Evolutionary conservation across 148 eudicot species (phyloP), one percentile per base, ranked within the genome.

Genomic region (Suaeda aralocaspica): DNA sequence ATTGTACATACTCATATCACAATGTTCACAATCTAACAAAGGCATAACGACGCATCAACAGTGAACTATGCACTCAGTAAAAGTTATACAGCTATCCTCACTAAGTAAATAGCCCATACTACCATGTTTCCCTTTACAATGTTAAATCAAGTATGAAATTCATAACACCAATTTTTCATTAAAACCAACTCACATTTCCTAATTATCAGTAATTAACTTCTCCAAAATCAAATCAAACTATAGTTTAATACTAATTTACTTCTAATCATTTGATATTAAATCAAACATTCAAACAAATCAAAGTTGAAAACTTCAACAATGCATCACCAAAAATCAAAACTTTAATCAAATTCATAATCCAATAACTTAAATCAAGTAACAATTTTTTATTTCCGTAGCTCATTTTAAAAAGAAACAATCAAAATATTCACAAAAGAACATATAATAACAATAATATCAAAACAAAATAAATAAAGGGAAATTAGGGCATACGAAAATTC

Each of bases 401-500:
- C 22, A 49, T 14, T 49, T 22, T 2, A 9, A 49, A 49, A 14
- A 18, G 18, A 49, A 4, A 0, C 24, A 49, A 14, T 49, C 6
- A 1, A 19, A 19, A 14, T 18, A 8, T 44, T 67, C 2, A n/a
- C n/a, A n/a, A n/a, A n/a, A n/a, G n/a, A n/a, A n/a, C n/a, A n/a
- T n/a, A n/a, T n/a, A 44, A 66, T 5, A 22, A 13, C 34, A 33
- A 0, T 8, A 75, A 45, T n/a, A 42, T 26, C 26, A 7, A 25
- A 53, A 60, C 7, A 33, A 66, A 67, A 46, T 3, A 9, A 26
- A 36, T n/a, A 2, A 24, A 26, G 5, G 28, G 31, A 68, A 51
- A 19, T 18, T 26, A 39, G 24, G 50, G 69, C 86, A 78, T 86
- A 94, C 99, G 99, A 91, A 75, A 94, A 94, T 60, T 94, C 99